These are phyloP conservation scores for Lentinula novae-zelandiae DNA, from an alignment of 1,284 basidiomycete genomes.

Conservation along the genomic window DNA sequence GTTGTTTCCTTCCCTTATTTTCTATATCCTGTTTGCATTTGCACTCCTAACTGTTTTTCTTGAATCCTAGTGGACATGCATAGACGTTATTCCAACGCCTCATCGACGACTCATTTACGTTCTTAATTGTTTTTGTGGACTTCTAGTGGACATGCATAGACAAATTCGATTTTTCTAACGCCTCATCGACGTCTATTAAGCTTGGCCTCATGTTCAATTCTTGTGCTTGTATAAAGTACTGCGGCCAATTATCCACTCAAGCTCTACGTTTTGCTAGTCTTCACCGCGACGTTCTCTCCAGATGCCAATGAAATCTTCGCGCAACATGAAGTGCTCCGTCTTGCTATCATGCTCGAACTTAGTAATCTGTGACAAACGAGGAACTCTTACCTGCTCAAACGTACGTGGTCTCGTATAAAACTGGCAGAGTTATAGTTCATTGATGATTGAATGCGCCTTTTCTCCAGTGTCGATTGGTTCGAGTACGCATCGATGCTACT, in stretches of 20 bases:
- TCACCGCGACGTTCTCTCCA: too few relatives aligned
- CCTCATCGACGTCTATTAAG: neutral
- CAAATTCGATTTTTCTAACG: neutral
- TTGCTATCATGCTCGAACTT: neutral
- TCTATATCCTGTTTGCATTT: too few relatives aligned
- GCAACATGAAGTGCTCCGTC: neutral
- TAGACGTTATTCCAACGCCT: too few relatives aligned
- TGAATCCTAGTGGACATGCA: too few relatives aligned
- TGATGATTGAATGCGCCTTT: neutral
- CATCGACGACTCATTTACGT: too few relatives aligned
- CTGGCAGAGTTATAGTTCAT: too few relatives aligned
- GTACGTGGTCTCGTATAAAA: neutral
- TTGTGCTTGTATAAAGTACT: neutral
- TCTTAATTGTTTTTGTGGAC: too few relatives aligned
- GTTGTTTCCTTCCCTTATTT: too few relatives aligned
- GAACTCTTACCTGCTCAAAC: neutral
- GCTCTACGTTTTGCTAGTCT: too few relatives aligned
- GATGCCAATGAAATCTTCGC: neutral
- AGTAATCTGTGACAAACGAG: neutral
- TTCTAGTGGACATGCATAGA: too few relatives aligned
- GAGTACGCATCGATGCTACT: neutral
- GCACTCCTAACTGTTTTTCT: too few relatives aligned
- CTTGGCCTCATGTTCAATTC: neutral
- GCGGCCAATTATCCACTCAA: too few relatives aligned
- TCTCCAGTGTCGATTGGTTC: neutral